Base-by-base conservation (phyloP, 2,329 filamentous ascomycete genomes). In the Rhynchosporium agropyri region DNA sequence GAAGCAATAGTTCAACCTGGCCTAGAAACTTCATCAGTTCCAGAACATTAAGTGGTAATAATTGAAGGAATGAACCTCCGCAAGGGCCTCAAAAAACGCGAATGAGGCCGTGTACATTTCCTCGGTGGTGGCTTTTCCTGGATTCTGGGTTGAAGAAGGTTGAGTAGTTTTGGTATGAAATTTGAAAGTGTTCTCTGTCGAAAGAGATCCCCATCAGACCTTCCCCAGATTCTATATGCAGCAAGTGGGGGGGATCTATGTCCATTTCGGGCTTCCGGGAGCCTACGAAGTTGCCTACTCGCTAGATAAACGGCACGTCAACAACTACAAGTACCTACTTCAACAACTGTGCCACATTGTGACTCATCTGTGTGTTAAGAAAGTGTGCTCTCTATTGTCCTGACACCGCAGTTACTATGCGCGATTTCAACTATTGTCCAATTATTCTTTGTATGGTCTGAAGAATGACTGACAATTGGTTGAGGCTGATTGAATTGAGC, bases 71-170 rank as follows among this genome's bases (percentile, higher is more conserved):
- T 67, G 59, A 40, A 72, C 72, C 66, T 89, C 87, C 85, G 86
- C 89, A 45, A 91, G 76, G 20, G 86, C 86, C 77, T 91, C 88
- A 69, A 91, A 90, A 74, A 91, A 89, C 69, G 88, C 63, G 20
- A 64, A 64, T n/a, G 63, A 58, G 26, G 55, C 55, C 40, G 57
- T 59, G 26, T 59, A 59, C 57, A 59, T 59, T 26, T 45, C 9
- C 9, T 51, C 50, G 57, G 10, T 33, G 20, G 43, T 29, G 20
- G 2, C 8, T 26, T 26, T 26, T 7, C 38, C 15, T 26, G 15
- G 20, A 55, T 26, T 55, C 26, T 3, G 38, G 26, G n/a, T 28
- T 40, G 51, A 20, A 26, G 31, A 28, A 38, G 15, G 33, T 9
- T 36, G 33, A 36, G 5, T 36, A 40, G 43, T 28, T 43, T 43